Base-by-base conservation (phyloP, 2,329 filamentous ascomycete species). In the Talaromyces amestolkiae region DNA sequence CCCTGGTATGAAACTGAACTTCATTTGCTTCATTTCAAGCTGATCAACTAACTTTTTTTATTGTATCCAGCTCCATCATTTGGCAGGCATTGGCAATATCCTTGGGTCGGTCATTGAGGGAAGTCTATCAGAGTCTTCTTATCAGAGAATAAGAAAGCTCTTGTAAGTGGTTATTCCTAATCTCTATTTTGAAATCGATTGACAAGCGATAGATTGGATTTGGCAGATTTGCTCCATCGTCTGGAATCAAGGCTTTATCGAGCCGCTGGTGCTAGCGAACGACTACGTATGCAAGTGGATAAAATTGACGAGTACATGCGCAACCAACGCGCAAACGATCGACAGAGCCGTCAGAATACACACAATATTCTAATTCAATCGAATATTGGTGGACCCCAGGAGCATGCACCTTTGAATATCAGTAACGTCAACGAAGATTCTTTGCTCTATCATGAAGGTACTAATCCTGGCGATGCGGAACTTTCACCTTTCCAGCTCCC, bases 1-100 rank as follows among this genome's bases (percentile, higher is more conserved):
- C 82, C 17, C 71, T 84, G 65, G 71, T 73, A 72, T 53, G 68
- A 62, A 7, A 19, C 11, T 10, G 1, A 24, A 22, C 13, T 15
- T n/a, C 13, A 33, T 27, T 61, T 45, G 35, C 31, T n/a, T 7
- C 4, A 7, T 22, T 47, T 22, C 6, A 22, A 22, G 9, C 58
- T 39, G 8, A 66, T 33, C 15, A 49, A 35, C 45, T 49, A 19
- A 49, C 22, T 17, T 1, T 49, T 49, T 49, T 8, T 27, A 15
- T 17, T 17, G 3, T 27, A 24, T n/a, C 27, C n/a, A 74, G 65
- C 74, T 84, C 6, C 77, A 84, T 67, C 82, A 84, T 68, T 73
- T 85, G 3, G 80, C 77, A 8, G 80, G 81, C 15, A 83, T 84
- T 49, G 83, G 82, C 5, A 76, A 77, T 2, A 82, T 84, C 58